These are phyloP conservation scores for Debaryomyces hansenii DNA, from an alignment of 805 yeast genomes.

Conservation along the genomic window DNA sequence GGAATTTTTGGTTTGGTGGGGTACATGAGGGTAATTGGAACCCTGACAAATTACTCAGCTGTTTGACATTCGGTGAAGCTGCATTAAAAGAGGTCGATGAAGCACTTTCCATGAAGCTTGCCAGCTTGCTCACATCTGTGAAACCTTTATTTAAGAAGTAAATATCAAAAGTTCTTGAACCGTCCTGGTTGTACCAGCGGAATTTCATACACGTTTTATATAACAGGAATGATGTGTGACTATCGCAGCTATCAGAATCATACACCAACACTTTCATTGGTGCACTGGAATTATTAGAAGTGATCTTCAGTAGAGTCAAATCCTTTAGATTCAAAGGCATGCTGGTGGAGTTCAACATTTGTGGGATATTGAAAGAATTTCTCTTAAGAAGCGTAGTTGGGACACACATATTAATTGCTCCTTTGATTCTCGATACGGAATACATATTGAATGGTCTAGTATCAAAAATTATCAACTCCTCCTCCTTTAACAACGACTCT, in stretches of 20 bases:
- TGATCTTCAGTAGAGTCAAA: constrained; percentile 14
- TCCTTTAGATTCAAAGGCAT: constrained; percentile 20
- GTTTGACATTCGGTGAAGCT: neutral
- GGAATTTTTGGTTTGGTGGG: constrained; percentile 33
- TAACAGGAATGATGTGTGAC: constrained; percentile 23
- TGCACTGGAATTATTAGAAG: constrained; percentile 1
- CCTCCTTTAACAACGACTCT: neutral
- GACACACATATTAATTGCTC: constrained; percentile 39
- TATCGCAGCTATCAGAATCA: constrained; percentile 26
- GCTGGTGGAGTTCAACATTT: constrained; percentile 32
- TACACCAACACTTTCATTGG: constrained; percentile 29
- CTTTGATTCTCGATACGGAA: constrained; percentile 25
- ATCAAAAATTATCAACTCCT: constrained; percentile 28
- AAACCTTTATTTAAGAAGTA: constrained; percentile 30
- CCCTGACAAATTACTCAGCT: constrained; percentile 28
- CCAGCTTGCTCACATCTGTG: constrained; percentile 1
- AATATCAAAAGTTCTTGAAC: constrained; percentile 14
- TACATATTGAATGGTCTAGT: constrained; percentile 40
- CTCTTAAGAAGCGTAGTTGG: constrained; percentile 47
- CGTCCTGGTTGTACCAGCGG: constrained; percentile 12
- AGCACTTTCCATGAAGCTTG: constrained; percentile 6
- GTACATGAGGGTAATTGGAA: constrained; percentile 44
- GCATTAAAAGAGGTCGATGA: constrained; percentile 5
- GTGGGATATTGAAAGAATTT: constrained; percentile 29
- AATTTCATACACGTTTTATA: constrained; percentile 37